These are phyloP conservation scores for Alloascoidea africana DNA, from an alignment of 805 yeast species.

Conservation along the genomic window DNA sequence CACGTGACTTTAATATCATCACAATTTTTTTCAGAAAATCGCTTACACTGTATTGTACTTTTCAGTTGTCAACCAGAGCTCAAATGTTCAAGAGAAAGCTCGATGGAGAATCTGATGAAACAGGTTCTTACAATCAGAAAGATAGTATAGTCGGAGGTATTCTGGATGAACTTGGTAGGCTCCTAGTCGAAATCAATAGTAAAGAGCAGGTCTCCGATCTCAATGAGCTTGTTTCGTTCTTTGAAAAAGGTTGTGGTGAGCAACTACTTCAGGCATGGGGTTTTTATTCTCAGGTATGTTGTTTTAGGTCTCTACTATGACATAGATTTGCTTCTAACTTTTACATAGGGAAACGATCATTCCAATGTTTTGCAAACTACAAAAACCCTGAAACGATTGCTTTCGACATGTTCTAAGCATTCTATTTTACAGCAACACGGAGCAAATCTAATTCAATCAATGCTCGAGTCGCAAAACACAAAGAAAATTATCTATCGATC, in stretches of 20 bases:
- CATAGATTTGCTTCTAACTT: conserved; percentile 4
- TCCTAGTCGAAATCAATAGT: too few relatives aligned
- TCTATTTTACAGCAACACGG: conserved; percentile 13
- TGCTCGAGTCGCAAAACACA: conserved; percentile 42
- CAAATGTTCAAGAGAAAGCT: too few relatives aligned
- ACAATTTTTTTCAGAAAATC: too few relatives aligned
- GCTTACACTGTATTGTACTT: too few relatives aligned
- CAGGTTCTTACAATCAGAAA: too few relatives aligned
- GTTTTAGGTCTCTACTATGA: conserved; percentile 5
- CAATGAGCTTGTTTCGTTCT: conserved; percentile 11
- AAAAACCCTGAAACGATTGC: conserved; percentile 16
- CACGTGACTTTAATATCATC: too few relatives aligned
- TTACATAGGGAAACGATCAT: conserved; percentile 5
- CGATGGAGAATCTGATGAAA: too few relatives aligned
- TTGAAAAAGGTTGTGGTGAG: conserved; percentile 18
- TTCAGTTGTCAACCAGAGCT: too few relatives aligned
- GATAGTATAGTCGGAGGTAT: too few relatives aligned
- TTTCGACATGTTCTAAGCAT: conserved; percentile 25
- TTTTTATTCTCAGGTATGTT: conserved; percentile 23
- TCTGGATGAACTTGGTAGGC: too few relatives aligned
- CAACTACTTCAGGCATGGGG: conserved; percentile 32
- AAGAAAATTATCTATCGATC: conserved; percentile 55
- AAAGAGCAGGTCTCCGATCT: too few relatives aligned
- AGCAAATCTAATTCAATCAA: conserved; percentile 28
- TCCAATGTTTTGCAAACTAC: conserved; percentile 16